Percentiles rank a stretch among this genome's conserved stretches.
Evolutionary conservation across 208 protist species (phyloP).

Genomic region (Phytomonas francai): DNA sequence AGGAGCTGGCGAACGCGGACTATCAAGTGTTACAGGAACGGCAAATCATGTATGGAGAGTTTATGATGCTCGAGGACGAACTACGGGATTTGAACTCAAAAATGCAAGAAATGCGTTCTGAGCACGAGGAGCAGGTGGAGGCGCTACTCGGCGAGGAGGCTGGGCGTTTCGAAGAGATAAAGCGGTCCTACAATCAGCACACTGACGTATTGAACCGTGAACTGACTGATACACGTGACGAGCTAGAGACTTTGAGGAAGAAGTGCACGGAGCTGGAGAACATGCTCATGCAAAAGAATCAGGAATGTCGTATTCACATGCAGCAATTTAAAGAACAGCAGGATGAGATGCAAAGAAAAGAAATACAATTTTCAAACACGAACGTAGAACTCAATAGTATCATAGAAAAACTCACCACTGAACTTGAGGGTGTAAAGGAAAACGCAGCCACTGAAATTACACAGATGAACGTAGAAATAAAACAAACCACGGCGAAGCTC

Average conservation of each 20-base stretch:
- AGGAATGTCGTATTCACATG: conserved; percentile 7
- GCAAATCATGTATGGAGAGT: conserved; percentile 62
- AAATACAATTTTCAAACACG: conserved; percentile 6
- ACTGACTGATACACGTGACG: conserved; percentile 13
- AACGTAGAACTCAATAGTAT: not conserved
- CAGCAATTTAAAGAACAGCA: conserved; percentile 20
- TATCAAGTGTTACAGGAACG: conserved; percentile 44
- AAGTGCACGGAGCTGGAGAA: conserved; percentile 17
- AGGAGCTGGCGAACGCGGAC: conserved; percentile 50
- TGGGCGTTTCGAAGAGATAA: conserved; percentile 27
- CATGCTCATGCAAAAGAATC: conserved; percentile 13
- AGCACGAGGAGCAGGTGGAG: conserved; percentile 69
- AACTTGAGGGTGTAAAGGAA: conserved; percentile 7
- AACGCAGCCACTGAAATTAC: conserved; percentile 1
- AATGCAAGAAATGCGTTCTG: conserved; percentile 62
- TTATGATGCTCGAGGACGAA: conserved; percentile 54
- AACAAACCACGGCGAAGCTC: not conserved
- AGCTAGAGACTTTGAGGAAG: conserved; percentile 17
- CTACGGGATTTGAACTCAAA: conserved; percentile 54
- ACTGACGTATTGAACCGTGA: conserved; percentile 15
- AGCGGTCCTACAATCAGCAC: conserved; percentile 26
- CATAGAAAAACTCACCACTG: not conserved
- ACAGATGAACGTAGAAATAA: not conserved
- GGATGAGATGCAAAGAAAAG: conserved; percentile 4
- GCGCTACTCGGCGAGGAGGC: conserved; percentile 43